Percentiles rank a stretch among this genome's conserved stretches.
Conservation (phyloP, 2,329 filamentous ascomycete genomes). For the Colletotrichum lindemuthianum region DNA sequence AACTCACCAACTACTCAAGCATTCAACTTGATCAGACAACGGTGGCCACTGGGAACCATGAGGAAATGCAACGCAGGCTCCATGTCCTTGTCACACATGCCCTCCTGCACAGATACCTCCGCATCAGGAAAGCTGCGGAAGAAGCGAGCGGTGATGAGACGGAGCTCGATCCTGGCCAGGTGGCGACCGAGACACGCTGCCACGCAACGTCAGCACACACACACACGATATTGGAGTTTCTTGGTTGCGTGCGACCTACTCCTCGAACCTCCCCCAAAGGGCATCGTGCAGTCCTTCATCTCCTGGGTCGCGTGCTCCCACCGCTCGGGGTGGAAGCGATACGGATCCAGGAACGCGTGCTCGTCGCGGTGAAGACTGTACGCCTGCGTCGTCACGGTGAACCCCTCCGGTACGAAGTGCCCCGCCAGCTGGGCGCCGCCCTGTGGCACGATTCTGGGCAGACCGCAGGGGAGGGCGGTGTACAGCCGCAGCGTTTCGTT, state of each 20-base stretch:
- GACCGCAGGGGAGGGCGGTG: constrained; percentile 48
- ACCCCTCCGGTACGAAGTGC: constrained; percentile 51
- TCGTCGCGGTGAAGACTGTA: constrained; percentile 58
- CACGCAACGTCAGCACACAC: fast-evolving
- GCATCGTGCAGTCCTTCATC: constrained; percentile 60
- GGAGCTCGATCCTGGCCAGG: constrained; percentile 66
- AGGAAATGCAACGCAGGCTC: constrained; percentile 46
- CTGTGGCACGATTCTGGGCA: constrained; percentile 53
- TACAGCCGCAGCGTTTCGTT: constrained; percentile 58
- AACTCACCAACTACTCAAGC: background rate
- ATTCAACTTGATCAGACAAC: constrained; percentile 42
- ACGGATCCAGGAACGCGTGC: constrained; percentile 52
- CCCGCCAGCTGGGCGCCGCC: constrained; percentile 52
- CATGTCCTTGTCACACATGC: constrained; percentile 51
- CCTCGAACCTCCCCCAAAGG: constrained; percentile 60
- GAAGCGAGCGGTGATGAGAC: constrained; percentile 61
- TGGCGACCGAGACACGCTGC: constrained; percentile 64
- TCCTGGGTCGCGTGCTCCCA: constrained; percentile 38
- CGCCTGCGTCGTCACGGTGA: constrained; percentile 53
- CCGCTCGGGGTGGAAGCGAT: constrained; percentile 35
- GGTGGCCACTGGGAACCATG: constrained; percentile 43
- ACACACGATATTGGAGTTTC: too few relatives aligned
- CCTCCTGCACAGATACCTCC: constrained; percentile 41
- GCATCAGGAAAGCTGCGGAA: constrained; percentile 57
- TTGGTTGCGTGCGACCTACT: background rate